These are phyloP conservation scores for Bisporella sp. DNA, from an alignment of 2,329 filamentous ascomycete species.

Conservation along the genomic window DNA sequence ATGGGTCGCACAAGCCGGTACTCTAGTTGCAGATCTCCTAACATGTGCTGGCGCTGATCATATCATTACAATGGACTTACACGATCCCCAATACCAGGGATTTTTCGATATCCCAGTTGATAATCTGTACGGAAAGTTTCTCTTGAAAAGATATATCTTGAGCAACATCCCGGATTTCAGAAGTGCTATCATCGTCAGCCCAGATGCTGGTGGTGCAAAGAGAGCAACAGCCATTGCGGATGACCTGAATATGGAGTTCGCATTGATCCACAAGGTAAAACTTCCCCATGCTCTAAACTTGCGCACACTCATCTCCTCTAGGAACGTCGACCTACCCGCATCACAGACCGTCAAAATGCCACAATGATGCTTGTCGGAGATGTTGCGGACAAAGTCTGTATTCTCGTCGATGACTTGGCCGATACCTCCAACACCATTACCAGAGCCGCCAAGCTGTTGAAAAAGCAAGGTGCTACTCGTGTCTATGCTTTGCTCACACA, in stretches of 20 bases:
- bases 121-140: slow-evolving; percentile 82
- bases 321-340: slow-evolving; percentile 84
- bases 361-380: slow-evolving; percentile 95
- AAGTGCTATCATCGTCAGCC: slow-evolving; percentile 87
- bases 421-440: slow-evolving; percentile 98
- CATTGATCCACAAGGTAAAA: slow-evolving; percentile 91
- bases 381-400: slow-evolving; percentile 72
- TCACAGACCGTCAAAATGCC: slow-evolving; percentile 81
- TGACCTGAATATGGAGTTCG: slow-evolving; percentile 87
- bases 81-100: slow-evolving; percentile 94
- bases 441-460: slow-evolving; percentile 89
- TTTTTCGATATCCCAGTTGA: slow-evolving; percentile 99
- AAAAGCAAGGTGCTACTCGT: slow-evolving; percentile 86
- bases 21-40: slow-evolving; percentile 85
- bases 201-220: slow-evolving; percentile 94
- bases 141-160: slow-evolving; percentile 66
- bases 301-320: slow-evolving; percentile 35
- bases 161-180: slow-evolving; percentile 73
- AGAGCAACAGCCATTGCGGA: slow-evolving; percentile 93
- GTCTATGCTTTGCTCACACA: slow-evolving; percentile 93
- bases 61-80: slow-evolving; percentile 95
- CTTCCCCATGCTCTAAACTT: slow-evolving; percentile 21
- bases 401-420: slow-evolving; percentile 88
- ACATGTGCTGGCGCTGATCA: slow-evolving; percentile 96
- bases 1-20: slow-evolving; percentile 97